Base-by-base conservation (phyloP, 257 asterid species). In the Gentiana macrophylla region DNA sequence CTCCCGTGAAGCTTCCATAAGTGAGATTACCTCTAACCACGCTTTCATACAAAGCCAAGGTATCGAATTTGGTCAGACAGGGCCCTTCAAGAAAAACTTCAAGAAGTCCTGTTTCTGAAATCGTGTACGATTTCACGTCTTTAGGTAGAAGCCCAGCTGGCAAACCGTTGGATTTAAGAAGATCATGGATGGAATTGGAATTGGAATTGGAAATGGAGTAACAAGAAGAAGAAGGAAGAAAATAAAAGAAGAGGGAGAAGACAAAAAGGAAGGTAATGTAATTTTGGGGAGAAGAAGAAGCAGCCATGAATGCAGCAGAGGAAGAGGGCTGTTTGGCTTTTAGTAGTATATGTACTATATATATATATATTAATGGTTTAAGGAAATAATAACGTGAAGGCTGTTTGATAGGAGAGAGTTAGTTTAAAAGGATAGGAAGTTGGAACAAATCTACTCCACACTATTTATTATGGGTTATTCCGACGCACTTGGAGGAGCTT, bases 121-220 rank as follows among this genome's bases (percentile, higher is more conserved):
- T 65, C 4, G 58, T 76, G 81, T 75, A 91, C 5, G 91, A 82
- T 53, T 72, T 74, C 2, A 86, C 83, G 8, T 80, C 85, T 68
- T 82, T 82, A 6, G 98, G 96, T 49, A 86, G 57, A 32, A 90
- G 82, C 32, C 98, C 98, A 24, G 86, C 77, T 1, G 98, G 98
- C 7, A 90, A 80, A 35, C 98, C 98, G 68, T 70, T 82, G 38
- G 94, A 75, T 37, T 44, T 66, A 46, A 90, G 91, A 55, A 86
- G 81, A 60, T 86, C 98, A 55, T 90, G 95, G 68, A 90, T 86
- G 62, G 94, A 72, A 46, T 68, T 51, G 1, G 68, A 53, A 54
- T 0, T 52, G 3, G 49, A 46, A 57, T 51, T 37, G 0, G 50
- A 56, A 24, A 24, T 24, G 62, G 74, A 55, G 11, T 56, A 70